Evolutionary conservation across 2,329 filamentous ascomycete species (phyloP).

Genomic region (Claviceps spartinae): DNA sequence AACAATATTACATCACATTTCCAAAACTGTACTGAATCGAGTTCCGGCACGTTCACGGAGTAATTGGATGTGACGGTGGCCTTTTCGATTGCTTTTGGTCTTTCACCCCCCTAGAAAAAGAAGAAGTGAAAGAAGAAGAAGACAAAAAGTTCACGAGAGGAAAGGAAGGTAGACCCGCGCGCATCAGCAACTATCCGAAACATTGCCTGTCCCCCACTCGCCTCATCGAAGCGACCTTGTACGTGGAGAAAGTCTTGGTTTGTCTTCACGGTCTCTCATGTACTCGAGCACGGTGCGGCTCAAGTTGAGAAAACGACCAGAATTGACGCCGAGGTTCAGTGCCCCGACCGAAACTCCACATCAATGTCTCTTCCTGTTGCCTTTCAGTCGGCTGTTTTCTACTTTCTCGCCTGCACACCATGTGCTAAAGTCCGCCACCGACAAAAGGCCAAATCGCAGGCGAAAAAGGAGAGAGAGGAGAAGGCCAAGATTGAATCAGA

Average conservation of each 20-base stretch:
- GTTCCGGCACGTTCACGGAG: not conserved
- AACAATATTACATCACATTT: not conserved
- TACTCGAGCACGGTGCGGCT: constrained; percentile 2
- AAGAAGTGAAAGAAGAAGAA: not conserved
- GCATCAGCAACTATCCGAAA: not conserved
- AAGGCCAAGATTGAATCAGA: constrained; percentile 52
- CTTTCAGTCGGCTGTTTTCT: constrained; percentile 66
- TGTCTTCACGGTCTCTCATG: constrained; percentile 7
- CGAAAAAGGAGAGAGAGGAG: constrained; percentile 52
- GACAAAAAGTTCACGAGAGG: not conserved
- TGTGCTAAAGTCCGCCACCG: constrained; percentile 60
- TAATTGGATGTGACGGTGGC: not conserved
- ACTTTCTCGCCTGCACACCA: constrained; percentile 63
- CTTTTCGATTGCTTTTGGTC: not conserved
- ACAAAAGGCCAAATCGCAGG: constrained; percentile 56
- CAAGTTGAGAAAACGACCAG: constrained; percentile 4
- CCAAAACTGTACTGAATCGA: not conserved
- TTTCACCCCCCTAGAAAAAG: not conserved
- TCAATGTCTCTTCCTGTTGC: constrained; percentile 39
- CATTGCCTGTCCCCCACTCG: not conserved
- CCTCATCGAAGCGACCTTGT: not conserved
- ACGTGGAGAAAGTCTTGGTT: not conserved
- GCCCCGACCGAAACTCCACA: constrained; percentile 5
- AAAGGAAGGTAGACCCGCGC: not conserved
- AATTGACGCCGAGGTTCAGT: constrained; percentile 1